These are phyloP conservation scores for Arthroderma sp. DNA, from an alignment of 2,329 filamentous ascomycete genomes.

Conservation along the genomic window DNA sequence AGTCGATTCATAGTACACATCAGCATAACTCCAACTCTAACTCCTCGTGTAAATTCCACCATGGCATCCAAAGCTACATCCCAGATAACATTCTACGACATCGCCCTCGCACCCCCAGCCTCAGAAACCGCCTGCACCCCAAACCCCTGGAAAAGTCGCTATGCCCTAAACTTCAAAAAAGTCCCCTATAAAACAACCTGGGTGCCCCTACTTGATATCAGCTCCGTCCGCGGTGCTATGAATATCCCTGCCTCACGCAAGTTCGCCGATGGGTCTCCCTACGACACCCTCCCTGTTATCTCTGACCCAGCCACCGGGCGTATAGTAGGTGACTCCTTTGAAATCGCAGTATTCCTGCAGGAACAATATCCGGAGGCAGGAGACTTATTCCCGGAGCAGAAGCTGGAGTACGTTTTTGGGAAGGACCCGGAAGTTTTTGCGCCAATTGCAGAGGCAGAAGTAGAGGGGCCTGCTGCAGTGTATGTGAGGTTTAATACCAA, in stretches of 20 bases:
- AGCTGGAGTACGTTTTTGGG: background rate
- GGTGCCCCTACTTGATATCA: constrained; percentile 43
- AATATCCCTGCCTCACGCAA: constrained; percentile 41
- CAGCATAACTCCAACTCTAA: too few species aligned
- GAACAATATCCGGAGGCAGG: constrained; percentile 22
- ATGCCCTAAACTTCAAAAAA: constrained; percentile 40
- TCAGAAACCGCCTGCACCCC: constrained; percentile 28
- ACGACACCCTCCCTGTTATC: constrained; percentile 49
- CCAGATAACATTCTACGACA: constrained; percentile 38
- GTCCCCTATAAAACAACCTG: constrained; percentile 41
- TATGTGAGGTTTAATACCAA: constrained; percentile 41
- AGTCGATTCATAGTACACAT: too few species aligned
- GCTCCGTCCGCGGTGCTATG: constrained; percentile 37
- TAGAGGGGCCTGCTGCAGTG: constrained; percentile 28
- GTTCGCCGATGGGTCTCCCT: constrained; percentile 46
- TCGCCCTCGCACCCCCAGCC: constrained; percentile 28
- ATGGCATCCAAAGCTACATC: background rate
- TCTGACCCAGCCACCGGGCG: constrained; percentile 34
- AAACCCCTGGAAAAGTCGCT: constrained; percentile 41
- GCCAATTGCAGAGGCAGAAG: constrained; percentile 11
- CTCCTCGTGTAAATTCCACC: background rate
- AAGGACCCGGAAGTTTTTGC: constrained; percentile 41
- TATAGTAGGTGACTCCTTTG: constrained; percentile 50
- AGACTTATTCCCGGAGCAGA: constrained; percentile 2
- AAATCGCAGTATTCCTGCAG: constrained; percentile 52